A percentile compares a stretch with the other conserved stretches of the same genome.
Conservation (phyloP, 2,329 filamentous ascomycete genomes). For the Chaetomium sp. region DNA sequence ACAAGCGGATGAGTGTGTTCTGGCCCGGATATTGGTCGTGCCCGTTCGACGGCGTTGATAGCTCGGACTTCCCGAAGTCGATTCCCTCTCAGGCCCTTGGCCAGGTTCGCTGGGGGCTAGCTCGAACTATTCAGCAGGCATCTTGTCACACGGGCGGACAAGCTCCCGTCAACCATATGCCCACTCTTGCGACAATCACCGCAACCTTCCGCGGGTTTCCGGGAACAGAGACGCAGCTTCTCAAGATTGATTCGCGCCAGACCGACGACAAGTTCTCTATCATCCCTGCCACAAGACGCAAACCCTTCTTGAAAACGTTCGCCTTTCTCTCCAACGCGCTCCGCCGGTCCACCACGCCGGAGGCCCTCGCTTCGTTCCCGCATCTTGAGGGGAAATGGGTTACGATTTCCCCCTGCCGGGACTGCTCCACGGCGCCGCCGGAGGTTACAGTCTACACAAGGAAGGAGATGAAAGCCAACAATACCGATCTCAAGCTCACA, state of each 20-base stretch:
- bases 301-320: slow-evolving; percentile 30
- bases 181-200: slow-evolving; percentile 8
- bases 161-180: slow-evolving; percentile 8
- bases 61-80: neutral
- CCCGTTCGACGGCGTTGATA: neutral
- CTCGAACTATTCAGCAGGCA: slow-evolving; percentile 4
- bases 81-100: neutral
- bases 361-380: neutral
- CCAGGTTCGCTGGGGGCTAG: slow-evolving; percentile 13
- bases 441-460: slow-evolving; percentile 17
- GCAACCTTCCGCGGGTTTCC: slow-evolving; percentile 17
- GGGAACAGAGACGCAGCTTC: slow-evolving; percentile 1
- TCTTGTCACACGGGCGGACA: slow-evolving; percentile 13
- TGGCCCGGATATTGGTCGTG: slow-evolving; percentile 26
- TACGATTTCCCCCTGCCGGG: slow-evolving; percentile 20
- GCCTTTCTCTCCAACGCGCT: slow-evolving; percentile 24
- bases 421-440: slow-evolving; percentile 28
- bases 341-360: neutral
- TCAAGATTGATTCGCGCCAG: slow-evolving; percentile 28
- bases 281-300: slow-evolving; percentile 18
- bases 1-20: slow-evolving; percentile 5
- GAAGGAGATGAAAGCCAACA: neutral
- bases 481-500: neutral
- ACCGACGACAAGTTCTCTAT: neutral
- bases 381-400: slow-evolving; percentile 24